phyloP scores from a whole-genome alignment of 1,139 yeast species.

The Lodderomyces oxycetoniae region DNA sequence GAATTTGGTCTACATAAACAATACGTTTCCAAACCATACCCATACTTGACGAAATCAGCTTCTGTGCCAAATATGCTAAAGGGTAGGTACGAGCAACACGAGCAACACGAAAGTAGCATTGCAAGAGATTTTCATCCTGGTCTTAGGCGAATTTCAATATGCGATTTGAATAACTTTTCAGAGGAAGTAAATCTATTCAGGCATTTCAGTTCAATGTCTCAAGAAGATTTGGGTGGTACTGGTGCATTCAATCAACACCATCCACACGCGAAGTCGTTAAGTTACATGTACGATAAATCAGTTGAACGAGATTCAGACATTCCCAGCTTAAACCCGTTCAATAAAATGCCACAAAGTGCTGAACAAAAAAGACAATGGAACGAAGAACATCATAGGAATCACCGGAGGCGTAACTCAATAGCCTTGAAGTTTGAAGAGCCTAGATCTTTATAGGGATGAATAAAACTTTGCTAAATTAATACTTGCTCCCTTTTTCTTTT shows the following conservation, averaged over 20 bases:
- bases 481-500: not conserved
- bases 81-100: too few relatives aligned
- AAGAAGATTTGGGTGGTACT: too few relatives aligned
- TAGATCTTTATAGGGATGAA: slow-evolving; percentile 4
- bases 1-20: too few relatives aligned
- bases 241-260: too few relatives aligned
- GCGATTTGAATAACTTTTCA: slow-evolving; percentile 23
- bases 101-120: too few relatives aligned
- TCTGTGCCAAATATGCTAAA: slow-evolving; percentile 14
- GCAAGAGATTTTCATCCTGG: slow-evolving; percentile 6
- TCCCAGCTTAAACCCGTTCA: too few relatives aligned
- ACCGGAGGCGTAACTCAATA: slow-evolving; percentile 27
- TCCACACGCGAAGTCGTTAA: too few relatives aligned
- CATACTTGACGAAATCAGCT: slow-evolving; percentile 5
- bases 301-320: too few relatives aligned
- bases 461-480: not conserved
- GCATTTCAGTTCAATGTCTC: slow-evolving; percentile 5
- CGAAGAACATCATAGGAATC: slow-evolving; percentile 16
- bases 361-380: slow-evolving; percentile 2
- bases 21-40: too few relatives aligned
- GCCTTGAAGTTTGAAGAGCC: slow-evolving; percentile 31
- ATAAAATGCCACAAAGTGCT: too few relatives aligned
- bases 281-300: too few relatives aligned
- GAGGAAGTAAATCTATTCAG: slow-evolving; percentile 9
- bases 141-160: slow-evolving; percentile 18